Evolutionary conservation across 176 grass and related monocot species (phyloP).

Genomic region (Neostapfia colusana): DNA sequence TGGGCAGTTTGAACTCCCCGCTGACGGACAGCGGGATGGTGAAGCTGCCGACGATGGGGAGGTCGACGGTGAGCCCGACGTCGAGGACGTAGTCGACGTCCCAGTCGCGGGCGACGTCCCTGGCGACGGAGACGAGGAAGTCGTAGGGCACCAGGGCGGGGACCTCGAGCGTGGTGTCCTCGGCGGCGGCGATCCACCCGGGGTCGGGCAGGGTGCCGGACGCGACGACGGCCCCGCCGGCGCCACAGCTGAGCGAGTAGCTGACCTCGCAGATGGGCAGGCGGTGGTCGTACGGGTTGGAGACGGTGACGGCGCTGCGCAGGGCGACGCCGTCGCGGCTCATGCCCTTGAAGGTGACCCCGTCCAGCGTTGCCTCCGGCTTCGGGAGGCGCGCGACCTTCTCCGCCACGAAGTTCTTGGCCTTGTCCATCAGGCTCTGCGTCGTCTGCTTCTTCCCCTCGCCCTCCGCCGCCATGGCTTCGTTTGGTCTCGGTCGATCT

Average conservation of each 20-base stretch:
- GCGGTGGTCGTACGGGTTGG: slow-evolving; percentile 75
- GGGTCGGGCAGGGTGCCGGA: slow-evolving; percentile 73
- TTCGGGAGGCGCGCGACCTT: slow-evolving; percentile 83
- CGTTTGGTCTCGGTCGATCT: neutral
- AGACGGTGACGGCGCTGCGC: slow-evolving; percentile 73
- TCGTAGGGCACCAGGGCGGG: slow-evolving; percentile 79
- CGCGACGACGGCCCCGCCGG: slow-evolving; percentile 52
- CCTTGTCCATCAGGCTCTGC: slow-evolving; percentile 75
- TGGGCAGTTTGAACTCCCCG: slow-evolving; percentile 91
- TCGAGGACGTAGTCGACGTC: slow-evolving; percentile 74
- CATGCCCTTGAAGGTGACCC: slow-evolving; percentile 58
- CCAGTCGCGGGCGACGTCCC: slow-evolving; percentile 72
- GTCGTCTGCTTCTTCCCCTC: neutral
- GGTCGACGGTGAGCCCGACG: slow-evolving; percentile 68
- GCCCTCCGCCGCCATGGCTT: neutral
- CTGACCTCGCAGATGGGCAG: slow-evolving; percentile 79
- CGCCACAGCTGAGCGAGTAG: slow-evolving; percentile 61
- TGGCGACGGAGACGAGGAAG: slow-evolving; percentile 56
- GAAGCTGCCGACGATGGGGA: slow-evolving; percentile 69
- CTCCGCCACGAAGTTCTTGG: slow-evolving; percentile 83
- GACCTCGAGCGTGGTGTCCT: slow-evolving; percentile 67
- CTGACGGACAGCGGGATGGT: slow-evolving; percentile 68
- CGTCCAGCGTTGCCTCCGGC: slow-evolving; percentile 71
- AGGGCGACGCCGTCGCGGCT: slow-evolving; percentile 61
- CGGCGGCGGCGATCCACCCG: slow-evolving; percentile 69